A percentile compares a stretch with the other conserved stretches of the same genome.
These are phyloP conservation scores for Hysterangium stoloniferum DNA, from an alignment of 768 basidiomycete genomes.

Conservation along the genomic window DNA sequence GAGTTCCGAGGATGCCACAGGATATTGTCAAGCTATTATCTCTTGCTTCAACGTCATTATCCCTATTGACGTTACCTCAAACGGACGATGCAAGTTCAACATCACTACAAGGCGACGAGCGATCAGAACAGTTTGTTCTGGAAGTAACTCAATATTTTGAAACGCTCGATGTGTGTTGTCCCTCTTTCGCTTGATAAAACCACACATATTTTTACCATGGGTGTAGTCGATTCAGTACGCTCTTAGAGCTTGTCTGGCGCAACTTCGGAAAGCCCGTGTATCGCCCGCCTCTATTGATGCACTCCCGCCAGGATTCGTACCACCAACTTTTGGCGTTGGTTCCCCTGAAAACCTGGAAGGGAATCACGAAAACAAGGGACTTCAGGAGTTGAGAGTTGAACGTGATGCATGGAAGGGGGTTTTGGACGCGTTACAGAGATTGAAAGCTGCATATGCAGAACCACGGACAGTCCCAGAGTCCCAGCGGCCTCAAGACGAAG, in stretches of 20 bases:
- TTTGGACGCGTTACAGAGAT: conserved; percentile 53
- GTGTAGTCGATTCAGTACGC: conserved; percentile 64
- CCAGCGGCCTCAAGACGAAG: too few relatives aligned
- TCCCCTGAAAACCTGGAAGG: conserved; percentile 37
- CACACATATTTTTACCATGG: background rate
- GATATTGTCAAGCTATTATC: conserved; percentile 71
- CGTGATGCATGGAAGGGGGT: conserved; percentile 74
- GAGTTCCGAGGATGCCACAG: conserved; percentile 36
- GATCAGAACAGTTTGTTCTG: conserved; percentile 77
- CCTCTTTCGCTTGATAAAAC: background rate
- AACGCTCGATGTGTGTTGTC: conserved; percentile 58
- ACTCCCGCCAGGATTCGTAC: conserved; percentile 62
- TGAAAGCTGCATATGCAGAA: conserved; percentile 56
- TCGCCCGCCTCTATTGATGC: conserved; percentile 85
- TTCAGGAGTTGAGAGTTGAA: conserved; percentile 73
- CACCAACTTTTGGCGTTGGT: conserved; percentile 72
- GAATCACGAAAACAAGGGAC: conserved; percentile 38
- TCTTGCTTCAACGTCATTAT: conserved; percentile 70
- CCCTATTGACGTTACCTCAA: conserved; percentile 75
- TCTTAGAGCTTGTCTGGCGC: conserved; percentile 71
- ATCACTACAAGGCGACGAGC: conserved; percentile 73
- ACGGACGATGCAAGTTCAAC: conserved; percentile 61
- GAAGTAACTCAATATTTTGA: conserved; percentile 85
- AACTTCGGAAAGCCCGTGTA: conserved; percentile 74
- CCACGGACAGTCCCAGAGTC: too few relatives aligned